Base-by-base conservation (phyloP, 768 basidiomycete genomes). In the Paxillus involutus region DNA sequence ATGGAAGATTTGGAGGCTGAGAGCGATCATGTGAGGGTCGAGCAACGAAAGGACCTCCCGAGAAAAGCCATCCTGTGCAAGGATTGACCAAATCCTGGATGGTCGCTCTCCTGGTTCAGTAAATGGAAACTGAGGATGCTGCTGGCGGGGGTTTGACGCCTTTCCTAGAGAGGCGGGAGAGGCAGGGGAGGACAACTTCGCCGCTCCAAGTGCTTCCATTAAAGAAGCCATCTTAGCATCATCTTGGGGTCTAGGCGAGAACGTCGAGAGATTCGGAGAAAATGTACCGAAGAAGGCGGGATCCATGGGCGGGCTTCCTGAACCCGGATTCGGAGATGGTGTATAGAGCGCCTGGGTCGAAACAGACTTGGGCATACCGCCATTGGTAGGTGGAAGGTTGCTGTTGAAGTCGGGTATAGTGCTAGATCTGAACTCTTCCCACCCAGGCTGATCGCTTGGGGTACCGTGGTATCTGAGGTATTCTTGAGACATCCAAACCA, bases 61-160 rank as follows among this genome's bases (percentile, higher is more conserved):
- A 12, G 88, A 84, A 12, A 93, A 75, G 0, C 89, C 89, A 56
- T 86, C 85, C 43, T 77, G 76, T 11, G 83, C 77, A 12, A 91
- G 73, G 17, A 76, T 73, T 1, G 71, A 61, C 77, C 84, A 84
- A 3, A 85, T 73, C 32, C 73, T 73, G 16, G 55, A 30, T 2
- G 63, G 44, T n/a, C 62, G 63, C 45, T 69, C 64, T 63, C 62
- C 42, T 51, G 56, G 2, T 17, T 67, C 63, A 10, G 56, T 3
- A 5, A 56, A 63, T 10, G 59, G 57, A 47, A 48, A 39, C 14
- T 69, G 70, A 16, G 51, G 24, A 3, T 51, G 65, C 19, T 60
- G 68, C 14, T 68, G 68, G 36, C 57, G 69, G 36, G 56, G 35
- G 17, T 61, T 52, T 24, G 63, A 58, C 36, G 57, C 55, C 56